Evolutionary conservation across 169 alveolate species (phyloP), one percentile per base, ranked within the genome.

Genomic region (Plasmodium inui): DNA sequence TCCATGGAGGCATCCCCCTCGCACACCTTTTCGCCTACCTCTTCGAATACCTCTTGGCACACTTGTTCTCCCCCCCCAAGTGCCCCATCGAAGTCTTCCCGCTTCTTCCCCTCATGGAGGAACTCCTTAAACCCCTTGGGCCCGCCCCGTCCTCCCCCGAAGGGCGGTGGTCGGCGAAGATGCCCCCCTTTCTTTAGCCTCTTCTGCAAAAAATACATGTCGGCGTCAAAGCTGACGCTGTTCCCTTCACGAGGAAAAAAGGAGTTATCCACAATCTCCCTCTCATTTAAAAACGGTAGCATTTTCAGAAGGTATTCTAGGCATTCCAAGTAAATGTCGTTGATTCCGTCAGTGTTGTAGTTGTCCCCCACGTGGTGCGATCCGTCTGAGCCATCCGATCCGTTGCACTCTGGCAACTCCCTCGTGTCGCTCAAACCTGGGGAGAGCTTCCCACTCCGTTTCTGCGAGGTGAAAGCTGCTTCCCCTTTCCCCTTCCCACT

Each of bases 151-250:
- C 10, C 34, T 14, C 8, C 76, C 4, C 10, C 37, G 8, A n/a
- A n/a, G 37, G 28, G 41, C 76, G 14, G 3, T 19, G 41, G 12
- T 6, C 3, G 61, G n/a, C 41, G 5, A 67, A 41, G 14, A 6
- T 6, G 26, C 22, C 32, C 28, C 44, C 82, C 72, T 89, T 78
- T 89, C 82, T 79, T 89, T 79, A 89, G 73, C n/a, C 76, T 79
- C 82, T 89, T 89, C 50, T 57, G 39, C 61, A 89, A 73, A 89
- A 89, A 89, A 67, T 89, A 89, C 94, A 89, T 89, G 53, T 89
- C 85, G 14, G 82, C 94, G 82, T 89, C 94, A 79, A 89, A 84
- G 46, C 82, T 85, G 46, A 89, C 46, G 82, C 72, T 85, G 57
- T 67, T 61, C 70, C 82, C 55, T 79, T 78, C 90, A 39, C 44